Evolutionary conservation across 495 filamentous ascomycete genomes (phyloP).

Genomic region (Penicillium malachiteum): DNA sequence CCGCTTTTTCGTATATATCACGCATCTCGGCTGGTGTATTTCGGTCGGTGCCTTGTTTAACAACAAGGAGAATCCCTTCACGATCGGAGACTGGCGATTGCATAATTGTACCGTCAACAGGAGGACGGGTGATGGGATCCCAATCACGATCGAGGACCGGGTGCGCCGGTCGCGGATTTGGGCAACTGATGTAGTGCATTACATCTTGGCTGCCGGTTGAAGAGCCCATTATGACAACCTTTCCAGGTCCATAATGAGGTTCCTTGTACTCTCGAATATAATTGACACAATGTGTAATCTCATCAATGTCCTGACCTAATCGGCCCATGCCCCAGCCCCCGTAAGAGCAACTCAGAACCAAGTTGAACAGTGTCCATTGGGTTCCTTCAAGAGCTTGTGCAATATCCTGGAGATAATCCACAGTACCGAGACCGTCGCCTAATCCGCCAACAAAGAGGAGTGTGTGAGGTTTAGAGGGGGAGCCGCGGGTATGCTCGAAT

Average conservation of each 20-base stretch:
- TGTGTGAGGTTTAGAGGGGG: slow-evolving; percentile 24
- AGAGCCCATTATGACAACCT: slow-evolving; percentile 63
- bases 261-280: slow-evolving; percentile 54
- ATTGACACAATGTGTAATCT: slow-evolving; percentile 62
- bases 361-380: slow-evolving; percentile 57
- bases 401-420: slow-evolving; percentile 52
- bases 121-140: slow-evolving; percentile 28
- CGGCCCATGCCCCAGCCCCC: slow-evolving; percentile 66
- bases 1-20: slow-evolving; percentile 29
- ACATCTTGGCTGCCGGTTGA: slow-evolving; percentile 84
- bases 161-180: slow-evolving; percentile 32
- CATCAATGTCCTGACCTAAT: slow-evolving; percentile 63
- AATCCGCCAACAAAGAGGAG: slow-evolving; percentile 44
- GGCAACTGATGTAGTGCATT: slow-evolving; percentile 63
- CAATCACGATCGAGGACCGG: slow-evolving; percentile 33
- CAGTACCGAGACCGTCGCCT: slow-evolving; percentile 67
- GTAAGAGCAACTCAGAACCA: slow-evolving; percentile 60
- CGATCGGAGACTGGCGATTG: slow-evolving; percentile 81
- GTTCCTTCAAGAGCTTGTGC: slow-evolving; percentile 49
- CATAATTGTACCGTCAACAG: slow-evolving; percentile 76
- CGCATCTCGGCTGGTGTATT: slow-evolving; percentile 28
- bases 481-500: slow-evolving; percentile 30
- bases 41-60: slow-evolving; percentile 31
- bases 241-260: slow-evolving; percentile 23
- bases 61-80: slow-evolving; percentile 56